These are phyloP conservation scores for Oryza rufipogon DNA, from an alignment of 176 grass and related monocot genomes.

Conservation along the genomic window DNA sequence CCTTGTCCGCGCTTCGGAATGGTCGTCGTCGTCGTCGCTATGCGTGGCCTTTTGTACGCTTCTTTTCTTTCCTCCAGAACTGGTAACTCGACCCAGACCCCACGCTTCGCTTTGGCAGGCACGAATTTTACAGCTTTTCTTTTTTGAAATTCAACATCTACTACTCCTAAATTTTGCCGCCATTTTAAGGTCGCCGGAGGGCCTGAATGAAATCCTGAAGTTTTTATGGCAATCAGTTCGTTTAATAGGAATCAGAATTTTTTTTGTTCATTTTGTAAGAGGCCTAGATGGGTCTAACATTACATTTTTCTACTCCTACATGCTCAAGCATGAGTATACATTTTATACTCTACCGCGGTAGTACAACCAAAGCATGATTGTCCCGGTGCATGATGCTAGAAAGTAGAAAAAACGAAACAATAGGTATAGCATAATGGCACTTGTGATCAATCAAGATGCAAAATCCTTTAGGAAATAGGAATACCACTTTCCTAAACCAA, in stretches of 20 bases:
- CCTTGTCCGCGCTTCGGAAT: background rate
- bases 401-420: background rate
- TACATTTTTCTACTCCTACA: background rate
- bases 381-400: background rate
- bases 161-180: too few species aligned
- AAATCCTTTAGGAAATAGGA: background rate
- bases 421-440: background rate
- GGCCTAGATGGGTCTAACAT: background rate
- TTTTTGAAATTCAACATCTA: background rate
- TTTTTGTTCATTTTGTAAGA: background rate
- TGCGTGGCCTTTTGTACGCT: slow-evolving; percentile 31
- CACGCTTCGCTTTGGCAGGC: background rate
- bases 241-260: background rate
- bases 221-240: background rate
- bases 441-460: background rate
- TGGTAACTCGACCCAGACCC: background rate
- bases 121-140: background rate
- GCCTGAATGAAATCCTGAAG: background rate
- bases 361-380: background rate
- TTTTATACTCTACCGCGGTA: too few species aligned
- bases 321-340: too few species aligned
- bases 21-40: background rate
- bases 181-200: background rate
- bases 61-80: background rate
- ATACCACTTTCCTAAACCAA: background rate